These are phyloP conservation scores for Mycosphaerelloides madeirae DNA, from an alignment of 2,329 filamentous ascomycete species.

Conservation along the genomic window DNA sequence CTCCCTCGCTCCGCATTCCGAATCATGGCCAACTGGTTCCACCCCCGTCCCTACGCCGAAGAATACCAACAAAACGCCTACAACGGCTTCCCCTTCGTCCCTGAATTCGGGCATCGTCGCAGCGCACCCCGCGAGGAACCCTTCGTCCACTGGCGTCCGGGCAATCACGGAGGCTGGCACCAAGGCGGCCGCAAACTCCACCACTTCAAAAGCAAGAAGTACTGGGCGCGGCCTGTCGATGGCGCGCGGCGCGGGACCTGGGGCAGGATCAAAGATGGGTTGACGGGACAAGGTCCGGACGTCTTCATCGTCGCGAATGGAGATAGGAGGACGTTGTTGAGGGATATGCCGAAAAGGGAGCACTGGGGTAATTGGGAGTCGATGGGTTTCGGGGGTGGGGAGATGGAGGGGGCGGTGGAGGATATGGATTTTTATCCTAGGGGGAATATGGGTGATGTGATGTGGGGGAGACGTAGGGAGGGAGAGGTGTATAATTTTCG, in stretches of 20 bases:
- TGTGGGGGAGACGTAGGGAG: slow-evolving; percentile 16
- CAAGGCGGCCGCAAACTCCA: slow-evolving; percentile 20
- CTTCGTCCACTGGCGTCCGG: slow-evolving; percentile 21
- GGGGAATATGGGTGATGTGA: slow-evolving; percentile 20
- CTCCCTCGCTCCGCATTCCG: too few relatives aligned
- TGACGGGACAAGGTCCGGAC: slow-evolving; percentile 41
- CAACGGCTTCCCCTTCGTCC: slow-evolving; percentile 23
- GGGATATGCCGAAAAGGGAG: slow-evolving; percentile 34
- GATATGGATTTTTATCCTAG: slow-evolving; percentile 32
- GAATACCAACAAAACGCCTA: slow-evolving; percentile 18
- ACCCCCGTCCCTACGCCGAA: slow-evolving; percentile 17
- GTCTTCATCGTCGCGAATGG: slow-evolving; percentile 41
- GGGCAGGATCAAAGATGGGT: slow-evolving; percentile 41
- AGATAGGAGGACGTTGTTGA: slow-evolving; percentile 35
- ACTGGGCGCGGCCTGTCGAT: slow-evolving; percentile 44
- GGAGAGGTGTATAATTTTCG: slow-evolving; percentile 28
- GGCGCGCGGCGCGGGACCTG: slow-evolving; percentile 34
- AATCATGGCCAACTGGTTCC: slow-evolving; percentile 5
- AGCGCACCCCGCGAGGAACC: slow-evolving; percentile 25
- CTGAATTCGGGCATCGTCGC: slow-evolving; percentile 23
- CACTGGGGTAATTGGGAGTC: slow-evolving; percentile 36
- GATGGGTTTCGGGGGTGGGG: slow-evolving; percentile 15
- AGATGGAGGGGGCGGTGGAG: slow-evolving; percentile 27
- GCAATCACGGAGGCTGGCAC: slow-evolving; percentile 20
- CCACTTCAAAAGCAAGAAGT: slow-evolving; percentile 35